phyloP scores from a whole-genome alignment of 495 filamentous ascomycete genomes.

The Staphylotrichum longicolle region DNA sequence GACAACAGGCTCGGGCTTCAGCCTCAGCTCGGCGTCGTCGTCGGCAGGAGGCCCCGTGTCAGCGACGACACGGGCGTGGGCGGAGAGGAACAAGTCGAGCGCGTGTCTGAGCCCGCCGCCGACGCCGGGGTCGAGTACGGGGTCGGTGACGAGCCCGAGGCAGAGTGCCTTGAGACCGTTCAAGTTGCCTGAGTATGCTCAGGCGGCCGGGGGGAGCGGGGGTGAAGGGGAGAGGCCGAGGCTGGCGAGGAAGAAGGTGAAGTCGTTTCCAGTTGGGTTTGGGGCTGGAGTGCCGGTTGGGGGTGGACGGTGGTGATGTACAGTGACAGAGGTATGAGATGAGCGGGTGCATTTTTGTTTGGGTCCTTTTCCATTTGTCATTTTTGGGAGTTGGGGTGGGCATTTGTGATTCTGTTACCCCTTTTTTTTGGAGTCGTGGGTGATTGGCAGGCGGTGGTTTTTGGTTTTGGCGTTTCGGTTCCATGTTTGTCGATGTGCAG shows the following conservation, averaged over 20 bases:
- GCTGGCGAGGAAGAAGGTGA: constrained; percentile 12
- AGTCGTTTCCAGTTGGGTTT: constrained; percentile 2
- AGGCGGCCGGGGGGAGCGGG: neutral
- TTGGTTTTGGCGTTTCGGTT: too few species aligned
- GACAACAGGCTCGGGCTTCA: neutral
- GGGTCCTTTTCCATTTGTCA: neutral
- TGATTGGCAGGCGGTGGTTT: too few species aligned
- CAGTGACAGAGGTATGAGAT: neutral
- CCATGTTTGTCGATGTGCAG: too few species aligned
- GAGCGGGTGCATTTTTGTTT: too few species aligned
- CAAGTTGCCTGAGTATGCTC: constrained; percentile 9
- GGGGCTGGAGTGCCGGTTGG: neutral
- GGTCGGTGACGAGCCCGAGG: constrained; percentile 4
- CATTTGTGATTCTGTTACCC: too few species aligned
- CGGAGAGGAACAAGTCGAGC: neutral
- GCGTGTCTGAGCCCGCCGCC: neutral
- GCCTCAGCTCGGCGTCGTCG: constrained; percentile 4
- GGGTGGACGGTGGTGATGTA: neutral
- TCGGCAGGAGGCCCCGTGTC: neutral
- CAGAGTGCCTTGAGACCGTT: constrained; percentile 4
- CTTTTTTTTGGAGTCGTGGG: too few species aligned
- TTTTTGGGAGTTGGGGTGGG: too few species aligned
- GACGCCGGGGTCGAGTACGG: neutral
- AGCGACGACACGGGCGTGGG: neutral
- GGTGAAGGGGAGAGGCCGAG: constrained; percentile 5